phyloP scores from a whole-genome alignment of 306 rosid species.

The Lagenaria siceraria region DNA sequence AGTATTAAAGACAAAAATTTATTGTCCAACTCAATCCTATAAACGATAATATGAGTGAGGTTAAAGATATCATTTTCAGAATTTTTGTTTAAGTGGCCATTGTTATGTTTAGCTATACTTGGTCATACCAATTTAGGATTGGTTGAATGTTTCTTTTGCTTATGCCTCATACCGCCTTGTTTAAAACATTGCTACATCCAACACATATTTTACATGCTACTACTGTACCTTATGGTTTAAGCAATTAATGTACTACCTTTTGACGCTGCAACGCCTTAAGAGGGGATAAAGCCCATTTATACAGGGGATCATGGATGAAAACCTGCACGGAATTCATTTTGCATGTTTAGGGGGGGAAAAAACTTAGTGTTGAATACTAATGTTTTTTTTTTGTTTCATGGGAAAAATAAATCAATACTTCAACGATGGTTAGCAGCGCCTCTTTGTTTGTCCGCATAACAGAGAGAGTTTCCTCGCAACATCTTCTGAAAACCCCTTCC shows the following conservation, averaged over 20 bases:
- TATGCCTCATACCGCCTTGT: no score
- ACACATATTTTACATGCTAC: neutral
- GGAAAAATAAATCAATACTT: slow-evolving; percentile 31
- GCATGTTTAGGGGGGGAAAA: slow-evolving; percentile 2
- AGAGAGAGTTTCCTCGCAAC: slow-evolving; percentile 92
- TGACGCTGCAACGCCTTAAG: slow-evolving; percentile 95
- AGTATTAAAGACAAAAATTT: no score
- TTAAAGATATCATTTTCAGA: no score
- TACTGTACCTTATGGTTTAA: neutral
- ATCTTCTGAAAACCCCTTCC: slow-evolving; percentile 93
- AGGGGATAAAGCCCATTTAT: slow-evolving; percentile 96
- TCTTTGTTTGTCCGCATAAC: slow-evolving; percentile 93
- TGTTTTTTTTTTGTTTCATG: neutral
- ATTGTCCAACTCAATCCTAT: no score
- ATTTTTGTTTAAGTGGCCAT: no score
- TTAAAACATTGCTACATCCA: neutral
- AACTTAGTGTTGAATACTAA: neutral
- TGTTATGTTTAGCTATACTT: no score
- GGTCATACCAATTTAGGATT: no score
- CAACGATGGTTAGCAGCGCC: slow-evolving; percentile 78
- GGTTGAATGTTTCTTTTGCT: no score
- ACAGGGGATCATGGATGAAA: slow-evolving; percentile 91
- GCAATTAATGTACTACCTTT: slow-evolving; percentile 34
- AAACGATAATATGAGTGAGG: no score
- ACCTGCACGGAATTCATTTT: slow-evolving; percentile 43